Evolutionary conservation across 495 filamentous ascomycete species (phyloP), one percentile per base, ranked within the genome.

Genomic region (Xylaria curta): DNA sequence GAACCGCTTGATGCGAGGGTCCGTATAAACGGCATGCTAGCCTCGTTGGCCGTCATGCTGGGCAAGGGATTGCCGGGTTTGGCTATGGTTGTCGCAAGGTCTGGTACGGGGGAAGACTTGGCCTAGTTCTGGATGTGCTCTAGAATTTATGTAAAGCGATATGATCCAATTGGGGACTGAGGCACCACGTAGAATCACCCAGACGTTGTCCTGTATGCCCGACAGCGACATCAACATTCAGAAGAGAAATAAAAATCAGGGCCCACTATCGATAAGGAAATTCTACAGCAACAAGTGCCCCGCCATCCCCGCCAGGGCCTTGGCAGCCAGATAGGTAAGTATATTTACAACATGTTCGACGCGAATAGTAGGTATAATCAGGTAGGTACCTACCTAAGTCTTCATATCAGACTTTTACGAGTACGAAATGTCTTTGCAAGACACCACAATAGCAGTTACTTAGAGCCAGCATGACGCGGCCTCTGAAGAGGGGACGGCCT

Each of bases 1-100:
- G 36, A 33, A 87, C 85, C 85, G 67, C 84, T 86, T 17, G 85
- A 87, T 61, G 85, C 85, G 66, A 87, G 81, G 62, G 85, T 82
- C 73, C 82, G 85, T 49, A 87, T 87, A 58, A 87, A 87, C 19
- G 85, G 84, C 83, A 86, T 86, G 26, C 75, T 81, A 73, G 75
- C 15, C 4, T 82, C 79, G 74, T 81, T 76, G 65, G 83, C 73
- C 68, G 83, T 81, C 84, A 86, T 86, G 51, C 60, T 73, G 68
- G 60, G 60, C 69, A 24, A 9, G 44, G 28, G 42, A 42, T 36
- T 53, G 64, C 31, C 31, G 53, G 53, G 24, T 58, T 53, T 19
- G 21, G 49, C 26, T 36, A 38, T 59, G 3, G 44, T 65, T 33
- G 54, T 36, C 54, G 46, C 53, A 53, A 68, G 60, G 58, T 49